Evolutionary conservation across 352 stramenopile species (phyloP).

Genomic region (Phytopythium mirpurense): DNA sequence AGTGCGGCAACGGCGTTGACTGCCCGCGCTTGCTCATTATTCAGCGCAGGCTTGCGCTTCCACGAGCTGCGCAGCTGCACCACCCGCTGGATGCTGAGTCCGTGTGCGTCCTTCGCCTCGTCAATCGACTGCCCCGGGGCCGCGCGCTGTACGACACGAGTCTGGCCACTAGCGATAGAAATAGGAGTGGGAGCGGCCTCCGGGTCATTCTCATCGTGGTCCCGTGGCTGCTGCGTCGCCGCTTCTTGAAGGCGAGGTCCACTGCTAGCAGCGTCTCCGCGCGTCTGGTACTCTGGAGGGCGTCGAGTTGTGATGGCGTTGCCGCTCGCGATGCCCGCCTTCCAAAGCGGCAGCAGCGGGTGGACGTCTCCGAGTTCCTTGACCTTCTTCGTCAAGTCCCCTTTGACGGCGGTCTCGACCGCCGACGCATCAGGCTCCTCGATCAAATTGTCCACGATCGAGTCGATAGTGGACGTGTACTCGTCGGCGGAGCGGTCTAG

Average conservation of each 20-base stretch:
- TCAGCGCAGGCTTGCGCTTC: slow-evolving; percentile 22
- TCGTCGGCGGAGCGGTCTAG: slow-evolving; percentile 32
- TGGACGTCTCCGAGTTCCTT: slow-evolving; percentile 43
- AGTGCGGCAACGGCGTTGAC: too few species aligned
- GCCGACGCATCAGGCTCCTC: background rate
- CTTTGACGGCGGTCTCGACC: background rate
- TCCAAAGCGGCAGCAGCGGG: slow-evolving; percentile 38
- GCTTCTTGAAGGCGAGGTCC: background rate
- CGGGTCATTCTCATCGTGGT: too few species aligned
- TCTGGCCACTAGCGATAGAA: background rate
- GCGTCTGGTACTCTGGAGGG: background rate
- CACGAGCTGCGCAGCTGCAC: slow-evolving; percentile 58
- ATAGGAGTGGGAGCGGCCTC: background rate
- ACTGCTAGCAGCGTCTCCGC: background rate
- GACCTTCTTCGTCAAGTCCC: slow-evolving; percentile 10
- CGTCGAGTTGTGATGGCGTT: background rate
- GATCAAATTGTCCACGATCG: slow-evolving; percentile 35
- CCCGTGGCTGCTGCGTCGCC: background rate
- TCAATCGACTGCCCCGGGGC: slow-evolving; percentile 1
- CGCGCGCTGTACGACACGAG: background rate
- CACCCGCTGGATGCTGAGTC: slow-evolving; percentile 44
- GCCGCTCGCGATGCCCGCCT: slow-evolving; percentile 16
- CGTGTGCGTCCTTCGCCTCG: slow-evolving; percentile 18
- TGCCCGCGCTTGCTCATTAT: slow-evolving; percentile 3
- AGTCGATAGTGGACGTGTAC: slow-evolving; percentile 38